Base-by-base conservation (phyloP, 805 yeast species). In the Debaryomyces tyrocola region DNA sequence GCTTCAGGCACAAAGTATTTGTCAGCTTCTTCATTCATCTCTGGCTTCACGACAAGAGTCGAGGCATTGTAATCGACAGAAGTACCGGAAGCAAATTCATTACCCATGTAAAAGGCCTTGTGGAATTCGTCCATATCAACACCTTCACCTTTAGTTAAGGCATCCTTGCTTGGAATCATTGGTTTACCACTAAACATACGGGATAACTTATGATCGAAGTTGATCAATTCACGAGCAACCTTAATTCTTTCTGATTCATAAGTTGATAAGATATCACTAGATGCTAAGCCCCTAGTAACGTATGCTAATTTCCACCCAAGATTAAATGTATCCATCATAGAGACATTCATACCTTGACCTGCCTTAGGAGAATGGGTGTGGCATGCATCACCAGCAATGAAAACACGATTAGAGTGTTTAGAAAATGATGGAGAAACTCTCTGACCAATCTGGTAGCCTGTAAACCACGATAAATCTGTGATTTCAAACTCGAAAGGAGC, bases 391-490 rank as follows among this genome's bases (percentile, higher is more conserved):
- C 69, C 69, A 31, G 55, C 50, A 33, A 64, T 61, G 46, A 64
- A 64, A n/a, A 64, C 59, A n/a, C 67, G 48, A 44, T 57, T 55
- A 40, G 47, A 33, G 12, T 50, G 62, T 58, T 20, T 24, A 4
- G 27, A 24, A 24, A 24, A 24, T 24, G 10, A 7, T 24, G 27
- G 27, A 9, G 27, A 24, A 24, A 59, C 61, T 37, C 71, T 46
- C 46, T 66, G 71, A 14, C 70, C 69, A 43, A 66, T 60, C 43
- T 60, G 64, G 39, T 63, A 63, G 15, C 64, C 64, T n/a, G 66
- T 59, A 46, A 51, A 63, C 67, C 68, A 63, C 44, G 56, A 54
- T 41, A 64, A 42, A 21, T 57, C 27, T 3, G 27, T 24, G 48
- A 60, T 55, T 43, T 62, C 65, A 40, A 64, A 48, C 11, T 47